A percentile compares a stretch with the other conserved stretches of the same genome.
These are phyloP conservation scores for Aurantiochytrium sp. DNA, from an alignment of 108 stramenopile genomes.

Conservation along the genomic window DNA sequence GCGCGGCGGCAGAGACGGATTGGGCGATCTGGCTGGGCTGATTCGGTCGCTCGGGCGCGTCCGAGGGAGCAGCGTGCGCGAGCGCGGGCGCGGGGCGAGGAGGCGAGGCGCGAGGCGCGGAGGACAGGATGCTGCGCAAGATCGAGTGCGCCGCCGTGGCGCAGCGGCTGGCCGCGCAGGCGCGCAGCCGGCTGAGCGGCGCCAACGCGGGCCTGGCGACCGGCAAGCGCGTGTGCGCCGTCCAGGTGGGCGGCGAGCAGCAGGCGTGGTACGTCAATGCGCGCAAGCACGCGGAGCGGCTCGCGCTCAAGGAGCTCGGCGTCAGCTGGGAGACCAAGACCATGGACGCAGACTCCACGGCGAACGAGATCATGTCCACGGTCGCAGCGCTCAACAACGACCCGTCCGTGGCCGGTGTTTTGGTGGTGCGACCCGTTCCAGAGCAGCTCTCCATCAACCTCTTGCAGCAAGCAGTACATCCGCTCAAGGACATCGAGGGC, in stretches of 20 bases:
- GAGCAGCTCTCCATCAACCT: neutral
- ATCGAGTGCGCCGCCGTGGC: neutral
- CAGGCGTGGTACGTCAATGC: neutral
- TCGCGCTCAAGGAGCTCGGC: neutral
- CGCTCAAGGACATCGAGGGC: constrained; percentile 8
- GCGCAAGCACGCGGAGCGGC: neutral
- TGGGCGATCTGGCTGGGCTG: too few relatives aligned
- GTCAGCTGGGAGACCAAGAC: neutral
- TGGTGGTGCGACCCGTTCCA: neutral
- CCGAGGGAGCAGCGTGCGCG: too few relatives aligned
- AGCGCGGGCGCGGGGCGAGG: too few relatives aligned
- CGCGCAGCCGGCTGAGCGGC: neutral
- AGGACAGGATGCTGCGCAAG: neutral
- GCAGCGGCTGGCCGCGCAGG: neutral
- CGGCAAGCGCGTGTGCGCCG: neutral
- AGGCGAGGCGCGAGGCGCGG: too few relatives aligned
- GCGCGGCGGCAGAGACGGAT: too few relatives aligned
- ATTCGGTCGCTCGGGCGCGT: too few relatives aligned
- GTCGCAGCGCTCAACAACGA: neutral
- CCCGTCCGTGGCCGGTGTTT: neutral
- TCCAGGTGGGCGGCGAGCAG: neutral
- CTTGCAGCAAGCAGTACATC: neutral
- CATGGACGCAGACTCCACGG: neutral
- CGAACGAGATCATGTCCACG: neutral
- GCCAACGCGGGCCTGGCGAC: neutral